These are phyloP conservation scores for Erysimum cheiri DNA, from an alignment of 441 rosid species.

Conservation along the genomic window DNA sequence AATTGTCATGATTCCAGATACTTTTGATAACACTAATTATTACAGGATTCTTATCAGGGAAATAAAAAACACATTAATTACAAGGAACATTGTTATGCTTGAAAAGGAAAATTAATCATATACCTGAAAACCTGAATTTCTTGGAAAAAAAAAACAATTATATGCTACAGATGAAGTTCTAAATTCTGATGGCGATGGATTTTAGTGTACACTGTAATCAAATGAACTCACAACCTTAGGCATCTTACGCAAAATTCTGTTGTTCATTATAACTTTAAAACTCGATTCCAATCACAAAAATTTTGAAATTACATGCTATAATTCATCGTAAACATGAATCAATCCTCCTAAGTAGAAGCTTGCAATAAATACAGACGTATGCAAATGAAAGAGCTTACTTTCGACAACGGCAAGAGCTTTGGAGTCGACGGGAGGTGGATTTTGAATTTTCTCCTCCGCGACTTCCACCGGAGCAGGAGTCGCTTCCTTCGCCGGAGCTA, in stretches of 20 bases:
- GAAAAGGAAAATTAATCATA: background rate
- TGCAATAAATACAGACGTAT: background rate
- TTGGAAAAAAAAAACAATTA: background rate
- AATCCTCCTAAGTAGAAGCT: background rate
- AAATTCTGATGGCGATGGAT: background rate
- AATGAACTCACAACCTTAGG: background rate
- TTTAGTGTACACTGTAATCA: background rate
- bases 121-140: conserved; percentile 9
- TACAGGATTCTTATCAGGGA: too few relatives aligned
- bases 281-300: background rate
- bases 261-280: background rate
- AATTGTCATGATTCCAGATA: conserved; percentile 29
- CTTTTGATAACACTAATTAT: conserved; percentile 25
- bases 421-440: conserved; percentile 50
- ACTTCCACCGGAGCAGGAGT: conserved; percentile 40
- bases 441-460: conserved; percentile 40
- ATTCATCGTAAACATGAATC: conserved; percentile 4
- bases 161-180: conserved; percentile 17
- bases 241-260: background rate
- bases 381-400: conserved; percentile 46
- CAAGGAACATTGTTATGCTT: background rate
- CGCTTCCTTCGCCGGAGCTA: conserved; percentile 27
- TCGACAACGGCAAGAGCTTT: conserved; percentile 67
- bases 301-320: background rate
- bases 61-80: conserved; percentile 10